Evolutionary conservation across 305 asterid genomes (phyloP), one percentile per base, ranked within the genome.

Genomic region (Solanum aculeatissimum): DNA sequence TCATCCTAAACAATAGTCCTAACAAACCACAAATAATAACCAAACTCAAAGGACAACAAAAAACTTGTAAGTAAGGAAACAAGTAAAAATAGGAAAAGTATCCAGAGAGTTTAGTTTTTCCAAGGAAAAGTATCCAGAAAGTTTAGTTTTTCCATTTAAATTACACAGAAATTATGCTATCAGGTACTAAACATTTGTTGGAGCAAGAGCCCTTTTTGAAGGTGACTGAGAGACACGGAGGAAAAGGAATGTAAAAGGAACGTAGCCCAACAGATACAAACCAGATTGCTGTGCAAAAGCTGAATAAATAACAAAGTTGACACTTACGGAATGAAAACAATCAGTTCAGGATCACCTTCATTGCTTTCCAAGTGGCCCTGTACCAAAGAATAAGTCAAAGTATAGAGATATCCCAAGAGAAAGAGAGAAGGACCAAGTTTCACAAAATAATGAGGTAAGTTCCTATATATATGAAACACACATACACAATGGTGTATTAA

Each of bases 331-430:
- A 97, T 95, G 88, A 94, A 94, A 86, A 97, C 96, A 86, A 97
- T 93, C 91, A 97, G 89, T 90, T 97, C 98, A 2, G 99, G 98
- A 88, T 97, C 99, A 25, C 97, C 98, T 70, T 91, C 94, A 86
- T 97, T 97, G 97, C 98, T 97, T 90, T 97, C 99, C 95, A 97
- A 88, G 90, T 90, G 87, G 89, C 96, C 98, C 99, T 97, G 94
- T 60, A 35, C 83, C 83, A 29, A 70, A 43, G 23, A 83, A 84
- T 60, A 77, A 42, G 60, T 83, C 47, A 68, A 57, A n/a, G 65
- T 51, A 32, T 15, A 55, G 80, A 87, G 12, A 51, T 66, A 60
- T 80, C 21, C 47, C 58, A 57, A 47, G 60, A 70, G 84, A 71
- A 14, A 71, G 32, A 23, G 40, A 80, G 51, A 78, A 16, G 32